These are phyloP conservation scores for Viola pubescens DNA, from an alignment of 441 rosid species.

Conservation along the genomic window DNA sequence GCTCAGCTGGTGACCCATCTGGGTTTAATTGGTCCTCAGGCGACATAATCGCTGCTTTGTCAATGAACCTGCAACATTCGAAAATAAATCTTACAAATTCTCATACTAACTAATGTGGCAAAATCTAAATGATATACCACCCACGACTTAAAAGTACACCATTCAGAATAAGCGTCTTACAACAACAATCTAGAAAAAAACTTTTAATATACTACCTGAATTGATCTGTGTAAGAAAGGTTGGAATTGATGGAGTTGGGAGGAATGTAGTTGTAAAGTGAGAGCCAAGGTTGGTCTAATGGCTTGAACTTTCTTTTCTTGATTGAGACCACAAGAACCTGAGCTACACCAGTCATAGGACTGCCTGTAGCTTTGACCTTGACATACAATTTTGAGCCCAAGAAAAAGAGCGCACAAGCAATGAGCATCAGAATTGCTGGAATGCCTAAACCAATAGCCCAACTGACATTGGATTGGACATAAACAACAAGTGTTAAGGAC, in stretches of 20 bases:
- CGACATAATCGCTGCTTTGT: slow-evolving; percentile 60
- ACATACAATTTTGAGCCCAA: slow-evolving; percentile 56
- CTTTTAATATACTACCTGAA: slow-evolving; percentile 37
- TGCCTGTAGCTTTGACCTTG: slow-evolving; percentile 58
- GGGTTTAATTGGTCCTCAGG: slow-evolving; percentile 36
- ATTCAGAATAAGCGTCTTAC: too few relatives aligned
- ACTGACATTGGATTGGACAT: slow-evolving; percentile 61
- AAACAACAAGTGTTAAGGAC: slow-evolving; percentile 54
- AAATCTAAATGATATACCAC: too few relatives aligned
- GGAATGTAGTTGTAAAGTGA: slow-evolving; percentile 45
- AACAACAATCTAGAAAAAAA: too few relatives aligned
- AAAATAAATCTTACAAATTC: too few relatives aligned
- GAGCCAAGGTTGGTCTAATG: slow-evolving; percentile 39
- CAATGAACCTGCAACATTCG: slow-evolving; percentile 38
- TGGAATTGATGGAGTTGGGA: slow-evolving; percentile 46
- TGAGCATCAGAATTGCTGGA: slow-evolving; percentile 52
- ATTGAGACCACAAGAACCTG: slow-evolving; percentile 50
- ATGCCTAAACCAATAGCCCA: slow-evolving; percentile 68
- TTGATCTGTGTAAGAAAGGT: slow-evolving; percentile 59
- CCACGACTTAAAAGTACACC: too few relatives aligned
- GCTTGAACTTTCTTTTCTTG: slow-evolving; percentile 49
- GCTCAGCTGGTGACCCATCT: slow-evolving; percentile 60
- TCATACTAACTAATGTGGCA: too few relatives aligned
- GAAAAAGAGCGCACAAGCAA: slow-evolving; percentile 44
- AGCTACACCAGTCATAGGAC: slow-evolving; percentile 54